Conservation (phyloP, 164 flowering plant genomes). For the Vitis labrusca region DNA sequence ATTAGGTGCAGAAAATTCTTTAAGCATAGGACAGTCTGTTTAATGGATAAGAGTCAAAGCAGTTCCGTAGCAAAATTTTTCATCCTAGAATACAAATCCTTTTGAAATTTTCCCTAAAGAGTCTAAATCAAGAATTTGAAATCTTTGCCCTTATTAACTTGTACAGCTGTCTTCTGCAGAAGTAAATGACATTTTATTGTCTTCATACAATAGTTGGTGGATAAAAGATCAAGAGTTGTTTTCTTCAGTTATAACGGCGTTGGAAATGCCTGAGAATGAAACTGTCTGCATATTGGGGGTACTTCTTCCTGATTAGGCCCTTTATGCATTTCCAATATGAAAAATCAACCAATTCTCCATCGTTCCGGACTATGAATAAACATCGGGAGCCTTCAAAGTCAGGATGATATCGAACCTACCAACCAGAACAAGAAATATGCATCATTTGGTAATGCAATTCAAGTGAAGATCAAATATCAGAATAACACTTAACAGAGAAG, state of each 20-base stretch:
- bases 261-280: slow-evolving; percentile 86
- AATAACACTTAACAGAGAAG: not conserved
- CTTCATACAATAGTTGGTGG: not conserved
- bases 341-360: slow-evolving; percentile 79
- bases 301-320: slow-evolving; percentile 80
- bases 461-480: not conserved
- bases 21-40: no score
- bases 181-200: not conserved
- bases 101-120: no score
- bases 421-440: slow-evolving; percentile 10
- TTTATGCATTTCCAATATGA: slow-evolving; percentile 99
- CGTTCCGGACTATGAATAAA: slow-evolving; percentile 86
- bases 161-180: no score
- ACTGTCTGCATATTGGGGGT: slow-evolving; percentile 80
- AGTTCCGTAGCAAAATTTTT: no score
- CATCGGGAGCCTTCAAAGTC: slow-evolving; percentile 79
- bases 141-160: no score
- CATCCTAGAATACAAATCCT: no score
- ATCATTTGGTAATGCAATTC: not conserved
- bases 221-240: no score
- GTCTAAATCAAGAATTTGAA: no score
- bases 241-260: slow-evolving; percentile 17
- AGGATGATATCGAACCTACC: slow-evolving; percentile 88
- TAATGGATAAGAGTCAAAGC: no score
- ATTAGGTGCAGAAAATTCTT: no score